These are phyloP conservation scores for Myrmaecium sp. DNA, from an alignment of 2,329 filamentous ascomycete species.

Conservation along the genomic window DNA sequence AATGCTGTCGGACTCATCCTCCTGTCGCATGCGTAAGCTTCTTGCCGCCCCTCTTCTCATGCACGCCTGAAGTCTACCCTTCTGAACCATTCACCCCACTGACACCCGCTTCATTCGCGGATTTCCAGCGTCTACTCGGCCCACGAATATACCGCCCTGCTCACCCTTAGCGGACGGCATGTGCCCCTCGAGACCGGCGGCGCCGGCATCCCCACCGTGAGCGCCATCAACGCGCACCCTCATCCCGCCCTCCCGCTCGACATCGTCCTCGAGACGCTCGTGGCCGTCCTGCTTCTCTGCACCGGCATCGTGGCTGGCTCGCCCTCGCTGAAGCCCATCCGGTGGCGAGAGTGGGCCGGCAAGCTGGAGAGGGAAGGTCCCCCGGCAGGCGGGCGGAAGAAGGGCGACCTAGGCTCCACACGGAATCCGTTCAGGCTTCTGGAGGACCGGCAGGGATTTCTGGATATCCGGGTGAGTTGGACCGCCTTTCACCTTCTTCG, in stretches of 20 bases:
- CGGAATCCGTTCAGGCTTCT: conserved; percentile 63
- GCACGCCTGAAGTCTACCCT: conserved; percentile 1
- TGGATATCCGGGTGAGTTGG: conserved; percentile 59
- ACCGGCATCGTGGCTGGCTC: conserved; percentile 66
- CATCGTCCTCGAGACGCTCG: conserved; percentile 71
- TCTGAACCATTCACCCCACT: conserved; percentile 3
- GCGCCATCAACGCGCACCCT: conserved; percentile 15
- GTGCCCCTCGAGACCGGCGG: too few relatives aligned
- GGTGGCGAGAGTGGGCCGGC: conserved; percentile 66
- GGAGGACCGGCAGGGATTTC: conserved; percentile 69
- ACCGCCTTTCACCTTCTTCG: too few relatives aligned
- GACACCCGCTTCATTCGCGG: too few relatives aligned
- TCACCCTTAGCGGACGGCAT: conserved; percentile 32
- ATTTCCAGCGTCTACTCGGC: conserved; percentile 75
- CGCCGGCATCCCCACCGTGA: conserved; percentile 19
- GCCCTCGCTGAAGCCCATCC: conserved; percentile 66
- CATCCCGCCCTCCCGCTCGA: conserved; percentile 51
- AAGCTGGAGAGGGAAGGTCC: conserved; percentile 71
- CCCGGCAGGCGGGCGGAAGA: conserved; percentile 40
- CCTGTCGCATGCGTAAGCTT: conserved; percentile 68
- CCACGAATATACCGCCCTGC: conserved; percentile 71
- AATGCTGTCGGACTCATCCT: conserved; percentile 62
- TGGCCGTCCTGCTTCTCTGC: conserved; percentile 65
- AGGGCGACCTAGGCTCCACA: conserved; percentile 26
- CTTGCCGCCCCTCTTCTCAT: background rate